Percentiles rank a stretch among this genome's conserved stretches.
phyloP scores from a whole-genome alignment of 139 green algal genomes.

The Chlamydomonas incerta region DNA sequence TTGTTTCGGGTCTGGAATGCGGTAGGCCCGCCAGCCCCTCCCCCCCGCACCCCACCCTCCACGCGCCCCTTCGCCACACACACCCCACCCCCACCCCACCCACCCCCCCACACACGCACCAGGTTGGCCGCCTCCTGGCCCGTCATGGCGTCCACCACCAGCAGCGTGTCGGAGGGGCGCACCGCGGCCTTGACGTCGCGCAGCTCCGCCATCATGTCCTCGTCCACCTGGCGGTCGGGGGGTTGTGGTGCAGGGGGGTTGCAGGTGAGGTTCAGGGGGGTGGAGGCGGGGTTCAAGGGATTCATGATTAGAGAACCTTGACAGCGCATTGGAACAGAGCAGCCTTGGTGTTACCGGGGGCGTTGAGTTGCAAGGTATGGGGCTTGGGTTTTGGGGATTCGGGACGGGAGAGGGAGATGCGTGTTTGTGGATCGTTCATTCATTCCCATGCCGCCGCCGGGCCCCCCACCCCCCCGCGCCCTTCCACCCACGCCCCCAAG shows the following conservation, averaged over 20 bases:
- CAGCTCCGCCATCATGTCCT: conserved; percentile 94
- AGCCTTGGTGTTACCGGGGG: too few relatives aligned
- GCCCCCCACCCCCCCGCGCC: not conserved
- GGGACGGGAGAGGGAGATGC: too few relatives aligned
- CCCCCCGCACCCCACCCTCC: not conserved
- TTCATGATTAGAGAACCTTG: too few relatives aligned
- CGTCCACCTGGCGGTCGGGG: conserved; percentile 80
- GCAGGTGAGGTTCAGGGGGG: too few relatives aligned
- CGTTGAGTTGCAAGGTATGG: too few relatives aligned
- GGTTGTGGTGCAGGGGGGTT: too few relatives aligned
- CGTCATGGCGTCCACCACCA: conserved; percentile 99
- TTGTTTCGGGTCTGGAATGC: too few relatives aligned
- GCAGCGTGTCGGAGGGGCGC: conserved; percentile 91
- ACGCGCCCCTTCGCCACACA: not conserved
- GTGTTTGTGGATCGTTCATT: too few relatives aligned
- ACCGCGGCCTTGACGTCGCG: conserved; percentile 80
- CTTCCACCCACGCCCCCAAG: not conserved
- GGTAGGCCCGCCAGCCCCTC: not conserved
- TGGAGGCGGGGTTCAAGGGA: too few relatives aligned
- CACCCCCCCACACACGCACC: conserved; percentile 70
- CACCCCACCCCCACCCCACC: not conserved
- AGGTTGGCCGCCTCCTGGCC: conserved; percentile 87
- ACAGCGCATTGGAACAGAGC: too few relatives aligned
- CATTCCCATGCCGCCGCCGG: too few relatives aligned
- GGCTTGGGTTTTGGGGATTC: too few relatives aligned